A percentile compares a stretch with the other conserved stretches of the same genome.
These are phyloP conservation scores for Penicillium angulare DNA, from an alignment of 495 filamentous ascomycete species.

Conservation along the genomic window DNA sequence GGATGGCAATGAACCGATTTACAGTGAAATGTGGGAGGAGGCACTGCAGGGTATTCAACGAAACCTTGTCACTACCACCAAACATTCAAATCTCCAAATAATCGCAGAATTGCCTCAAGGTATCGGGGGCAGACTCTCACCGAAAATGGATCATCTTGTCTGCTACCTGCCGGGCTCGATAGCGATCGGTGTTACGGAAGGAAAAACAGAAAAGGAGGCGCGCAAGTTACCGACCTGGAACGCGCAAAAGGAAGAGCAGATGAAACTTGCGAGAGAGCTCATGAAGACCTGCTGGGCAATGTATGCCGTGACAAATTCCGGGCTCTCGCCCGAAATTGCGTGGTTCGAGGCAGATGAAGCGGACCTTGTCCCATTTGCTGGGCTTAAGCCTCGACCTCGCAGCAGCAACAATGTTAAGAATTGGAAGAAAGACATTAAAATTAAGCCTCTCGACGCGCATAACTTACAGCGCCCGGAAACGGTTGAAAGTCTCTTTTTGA, in stretches of 20 bases:
- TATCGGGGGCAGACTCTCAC: conserved; percentile 55
- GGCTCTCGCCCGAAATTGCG: conserved; percentile 77
- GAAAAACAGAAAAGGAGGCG: conserved; percentile 62
- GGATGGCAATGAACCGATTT: conserved; percentile 69
- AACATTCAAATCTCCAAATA: conserved; percentile 69
- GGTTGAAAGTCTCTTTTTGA: conserved; percentile 81
- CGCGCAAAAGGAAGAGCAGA: conserved; percentile 67
- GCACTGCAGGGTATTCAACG: conserved; percentile 76
- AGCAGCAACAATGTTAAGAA: conserved; percentile 5
- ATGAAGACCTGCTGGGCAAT: conserved; percentile 90
- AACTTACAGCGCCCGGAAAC: conserved; percentile 86
- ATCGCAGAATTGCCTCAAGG: conserved; percentile 74
- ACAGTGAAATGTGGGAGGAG: conserved; percentile 79
- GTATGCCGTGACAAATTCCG: conserved; percentile 78
- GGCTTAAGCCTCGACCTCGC: not conserved
- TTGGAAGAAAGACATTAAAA: conserved; percentile 53
- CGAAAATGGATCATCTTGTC: conserved; percentile 93
- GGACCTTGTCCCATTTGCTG: not conserved
- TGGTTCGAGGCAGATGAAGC: conserved; percentile 67
- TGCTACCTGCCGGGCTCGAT: conserved; percentile 91
- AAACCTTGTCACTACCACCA: conserved; percentile 76
- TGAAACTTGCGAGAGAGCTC: conserved; percentile 72
- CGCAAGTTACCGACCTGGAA: conserved; percentile 61
- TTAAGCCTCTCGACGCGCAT: conserved; percentile 66
- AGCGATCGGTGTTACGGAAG: conserved; percentile 73